phyloP scores from a whole-genome alignment of 2,329 filamentous ascomycete species.

The Epichloe brachyelytri region DNA sequence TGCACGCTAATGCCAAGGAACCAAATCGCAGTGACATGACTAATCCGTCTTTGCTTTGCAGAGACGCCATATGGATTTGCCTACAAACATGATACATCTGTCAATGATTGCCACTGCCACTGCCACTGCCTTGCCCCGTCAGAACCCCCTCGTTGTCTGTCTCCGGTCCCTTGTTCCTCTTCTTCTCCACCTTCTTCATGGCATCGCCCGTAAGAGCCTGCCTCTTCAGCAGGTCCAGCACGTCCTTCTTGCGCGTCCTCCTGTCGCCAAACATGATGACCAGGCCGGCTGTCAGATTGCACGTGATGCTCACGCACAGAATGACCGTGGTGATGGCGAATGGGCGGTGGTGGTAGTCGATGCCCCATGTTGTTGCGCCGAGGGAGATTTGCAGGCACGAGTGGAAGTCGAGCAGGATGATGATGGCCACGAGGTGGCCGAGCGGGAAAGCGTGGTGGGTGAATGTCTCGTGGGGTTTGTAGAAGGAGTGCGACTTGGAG shows the following conservation, averaged over 20 bases:
- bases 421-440: constrained; percentile 59
- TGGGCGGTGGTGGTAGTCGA: constrained; percentile 55
- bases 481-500: constrained; percentile 73
- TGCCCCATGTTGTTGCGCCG: constrained; percentile 66
- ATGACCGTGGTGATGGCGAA: constrained; percentile 69
- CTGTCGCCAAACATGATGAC: constrained; percentile 66
- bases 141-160: neutral
- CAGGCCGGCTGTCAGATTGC: constrained; percentile 65
- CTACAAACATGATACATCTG: too few species aligned
- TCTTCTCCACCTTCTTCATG: constrained; percentile 31
- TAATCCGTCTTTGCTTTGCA: too few species aligned
- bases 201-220: constrained; percentile 58
- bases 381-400: constrained; percentile 70
- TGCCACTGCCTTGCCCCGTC: neutral
- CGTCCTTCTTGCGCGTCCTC: constrained; percentile 72
- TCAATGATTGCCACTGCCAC: too few species aligned
- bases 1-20: too few species aligned
- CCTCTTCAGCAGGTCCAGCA: constrained; percentile 61
- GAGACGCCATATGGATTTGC: too few species aligned
- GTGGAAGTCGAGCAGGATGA: constrained; percentile 69
- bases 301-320: constrained; percentile 64
- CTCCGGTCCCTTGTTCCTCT: constrained; percentile 5
- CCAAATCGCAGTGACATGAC: too few species aligned
- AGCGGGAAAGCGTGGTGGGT: constrained; percentile 73
- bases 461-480: constrained; percentile 75